Percentiles rank a stretch among this genome's conserved stretches.
These are phyloP conservation scores for Aspergillus glaucus DNA, from an alignment of 2,329 filamentous ascomycete species.

Conservation along the genomic window DNA sequence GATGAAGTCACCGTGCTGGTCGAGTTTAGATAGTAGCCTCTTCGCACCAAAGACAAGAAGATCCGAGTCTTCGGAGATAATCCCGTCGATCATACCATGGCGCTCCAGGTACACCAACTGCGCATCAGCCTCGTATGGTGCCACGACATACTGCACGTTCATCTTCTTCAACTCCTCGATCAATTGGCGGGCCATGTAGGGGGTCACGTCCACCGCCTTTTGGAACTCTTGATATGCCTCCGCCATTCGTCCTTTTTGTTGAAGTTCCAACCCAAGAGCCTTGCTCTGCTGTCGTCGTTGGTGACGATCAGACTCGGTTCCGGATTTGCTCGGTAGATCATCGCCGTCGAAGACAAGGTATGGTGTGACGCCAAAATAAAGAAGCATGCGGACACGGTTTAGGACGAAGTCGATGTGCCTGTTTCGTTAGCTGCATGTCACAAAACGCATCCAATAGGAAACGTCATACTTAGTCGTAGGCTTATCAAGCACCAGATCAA, in stretches of 20 bases:
- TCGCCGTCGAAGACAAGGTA: constrained; percentile 97
- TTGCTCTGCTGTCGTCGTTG: constrained; percentile 71
- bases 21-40: constrained; percentile 83
- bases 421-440: constrained; percentile 13
- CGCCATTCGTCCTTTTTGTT: constrained; percentile 71
- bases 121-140: constrained; percentile 96
- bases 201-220: constrained; percentile 92
- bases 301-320: constrained; percentile 72
- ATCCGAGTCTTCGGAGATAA: constrained; percentile 94
- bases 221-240: constrained; percentile 83
- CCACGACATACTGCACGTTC: constrained; percentile 80
- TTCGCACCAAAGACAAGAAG: constrained; percentile 91
- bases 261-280: constrained; percentile 66
- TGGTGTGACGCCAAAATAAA: constrained; percentile 87
- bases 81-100: constrained; percentile 74
- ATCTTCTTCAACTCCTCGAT: constrained; percentile 86
- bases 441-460: constrained; percentile 48
- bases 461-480: constrained; percentile 71
- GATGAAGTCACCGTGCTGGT: constrained; percentile 86
- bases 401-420: constrained; percentile 89
- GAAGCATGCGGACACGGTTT: constrained; percentile 85
- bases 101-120: constrained; percentile 91
- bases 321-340: constrained; percentile 85
- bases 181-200: constrained; percentile 84
- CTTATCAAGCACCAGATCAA: constrained; percentile 82